phyloP scores from a whole-genome alignment of 345 rosid species.

The rapeseed (Brassica napus) region Da-Ae NC_063446.1:23146001-23146500 shows the following conservation, averaged over 20 bases:
- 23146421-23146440: constrained; percentile 98
- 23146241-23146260: neutral
- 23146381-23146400: constrained; percentile 54
- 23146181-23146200: neutral
- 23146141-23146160: neutral
- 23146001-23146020: constrained; percentile 47
- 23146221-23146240: neutral
- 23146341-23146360: neutral
- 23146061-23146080: constrained; percentile 77
- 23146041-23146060: constrained; percentile 83
- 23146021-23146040: constrained; percentile 88
- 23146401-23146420: constrained; percentile 85
- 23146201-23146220: neutral
- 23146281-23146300: neutral
- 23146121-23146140: constrained; percentile 57
- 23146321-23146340: neutral
- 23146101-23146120: constrained; percentile 53
- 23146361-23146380: constrained; percentile 51
- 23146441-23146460: constrained; percentile 73
- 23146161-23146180: constrained; percentile 12
- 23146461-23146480: neutral
- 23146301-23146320: neutral
- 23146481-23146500: neutral
- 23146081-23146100: constrained; percentile 69
- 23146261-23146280: neutral